Conservation (phyloP, 257 asterid species). For the Solanum acaule region DNA sequence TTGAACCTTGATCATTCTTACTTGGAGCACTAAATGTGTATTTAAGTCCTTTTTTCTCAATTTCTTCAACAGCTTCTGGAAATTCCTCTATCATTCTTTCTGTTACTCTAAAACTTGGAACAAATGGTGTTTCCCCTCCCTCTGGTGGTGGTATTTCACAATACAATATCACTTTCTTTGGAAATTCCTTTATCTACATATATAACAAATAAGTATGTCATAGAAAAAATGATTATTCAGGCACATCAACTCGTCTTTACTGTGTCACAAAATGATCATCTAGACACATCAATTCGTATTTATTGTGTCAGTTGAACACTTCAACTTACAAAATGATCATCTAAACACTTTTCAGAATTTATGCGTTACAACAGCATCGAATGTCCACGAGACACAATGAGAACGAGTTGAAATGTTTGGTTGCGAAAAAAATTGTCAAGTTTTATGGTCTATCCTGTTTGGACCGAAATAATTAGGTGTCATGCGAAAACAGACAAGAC, state of each 20-base stretch:
- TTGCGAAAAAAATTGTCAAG: too few relatives aligned
- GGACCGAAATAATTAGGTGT: too few relatives aligned
- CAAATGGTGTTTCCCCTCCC: constrained; percentile 83
- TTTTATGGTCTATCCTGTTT: too few relatives aligned
- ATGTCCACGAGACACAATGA: not conserved
- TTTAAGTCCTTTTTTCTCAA: constrained; percentile 57
- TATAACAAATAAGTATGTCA: not conserved
- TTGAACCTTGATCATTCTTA: constrained; percentile 41
- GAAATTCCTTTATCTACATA: constrained; percentile 55
- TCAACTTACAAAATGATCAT: not conserved
- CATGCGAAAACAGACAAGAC: not conserved
- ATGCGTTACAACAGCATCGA: rapidly evolving
- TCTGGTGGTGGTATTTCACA: constrained; percentile 79
- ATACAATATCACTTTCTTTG: constrained; percentile 58
- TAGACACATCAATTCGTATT: too few relatives aligned
- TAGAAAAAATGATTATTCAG: not conserved
- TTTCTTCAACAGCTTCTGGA: constrained; percentile 61
- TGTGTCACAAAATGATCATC: not conserved
- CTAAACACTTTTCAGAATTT: not conserved
- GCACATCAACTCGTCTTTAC: not conserved
- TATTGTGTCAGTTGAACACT: not conserved
- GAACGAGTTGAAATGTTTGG: not conserved
- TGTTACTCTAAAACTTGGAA: constrained; percentile 69
- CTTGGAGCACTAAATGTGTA: constrained; percentile 69
- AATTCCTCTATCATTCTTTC: constrained; percentile 65